A percentile compares a stretch with the other conserved stretches of the same genome.
phyloP scores from a whole-genome alignment of 306 rosid genomes.

The Ochetophila trinervis region DNA sequence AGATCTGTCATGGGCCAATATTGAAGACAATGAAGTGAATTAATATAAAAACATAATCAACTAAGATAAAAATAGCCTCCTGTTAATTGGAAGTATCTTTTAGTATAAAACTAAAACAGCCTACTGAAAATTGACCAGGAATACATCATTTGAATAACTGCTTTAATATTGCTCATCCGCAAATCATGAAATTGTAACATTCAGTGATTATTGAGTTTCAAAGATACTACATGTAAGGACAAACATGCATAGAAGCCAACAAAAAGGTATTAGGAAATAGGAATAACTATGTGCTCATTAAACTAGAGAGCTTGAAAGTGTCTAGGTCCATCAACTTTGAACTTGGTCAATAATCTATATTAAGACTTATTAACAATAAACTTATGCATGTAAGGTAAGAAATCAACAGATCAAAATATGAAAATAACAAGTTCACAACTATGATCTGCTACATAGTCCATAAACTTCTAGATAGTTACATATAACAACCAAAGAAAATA shows the following conservation, averaged over 20 bases:
- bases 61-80: background rate
- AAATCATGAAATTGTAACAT: background rate
- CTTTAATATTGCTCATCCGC: background rate
- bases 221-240: background rate
- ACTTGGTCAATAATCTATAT: background rate
- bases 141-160: no score
- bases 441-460: background rate
- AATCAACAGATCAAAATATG: background rate
- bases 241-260: background rate
- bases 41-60: background rate
- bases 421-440: no score
- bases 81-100: no score
- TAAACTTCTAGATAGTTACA: background rate
- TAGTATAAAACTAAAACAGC: no score
- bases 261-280: background rate
- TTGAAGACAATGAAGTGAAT: background rate
- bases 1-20: background rate
- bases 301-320: background rate
- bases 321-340: background rate
- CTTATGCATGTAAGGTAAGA: background rate
- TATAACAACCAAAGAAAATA: slow-evolving; percentile 9
- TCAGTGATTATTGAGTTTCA: background rate
- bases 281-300: background rate
- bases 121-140: no score
- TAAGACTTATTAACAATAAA: no score